A percentile compares a stretch with the other conserved stretches of the same genome.
phyloP scores from a whole-genome alignment of 306 rosid genomes.

The Rubus idaeus region DNA sequence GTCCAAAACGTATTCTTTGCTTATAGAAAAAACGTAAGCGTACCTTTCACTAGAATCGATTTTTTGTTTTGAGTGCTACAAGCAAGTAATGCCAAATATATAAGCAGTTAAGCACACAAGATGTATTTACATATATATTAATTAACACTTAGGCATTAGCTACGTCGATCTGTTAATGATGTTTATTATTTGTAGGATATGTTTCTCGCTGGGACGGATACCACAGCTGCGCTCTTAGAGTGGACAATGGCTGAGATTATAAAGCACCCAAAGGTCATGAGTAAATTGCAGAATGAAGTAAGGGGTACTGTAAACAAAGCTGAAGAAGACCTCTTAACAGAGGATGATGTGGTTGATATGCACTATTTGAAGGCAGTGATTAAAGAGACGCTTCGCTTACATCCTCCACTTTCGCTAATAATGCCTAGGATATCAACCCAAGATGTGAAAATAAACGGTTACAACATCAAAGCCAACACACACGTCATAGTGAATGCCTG shows the following conservation, averaged over 20 bases:
- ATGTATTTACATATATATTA: too few relatives aligned
- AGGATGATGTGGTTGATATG: slow-evolving; percentile 40
- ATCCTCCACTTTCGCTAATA: slow-evolving; percentile 40
- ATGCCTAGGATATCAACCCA: slow-evolving; percentile 31
- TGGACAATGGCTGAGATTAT: slow-evolving; percentile 51
- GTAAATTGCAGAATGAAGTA: slow-evolving; percentile 22
- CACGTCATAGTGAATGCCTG: slow-evolving; percentile 35
- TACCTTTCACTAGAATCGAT: too few relatives aligned
- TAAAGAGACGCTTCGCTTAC: slow-evolving; percentile 34
- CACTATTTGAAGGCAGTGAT: slow-evolving; percentile 44
- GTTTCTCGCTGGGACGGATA: slow-evolving; percentile 53
- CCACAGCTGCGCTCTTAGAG: slow-evolving; percentile 32
- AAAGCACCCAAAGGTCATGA: slow-evolving; percentile 34
- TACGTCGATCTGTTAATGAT: too few relatives aligned
- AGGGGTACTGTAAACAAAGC: not conserved
- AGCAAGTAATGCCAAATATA: too few relatives aligned
- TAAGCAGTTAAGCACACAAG: too few relatives aligned
- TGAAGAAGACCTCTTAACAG: slow-evolving; percentile 19
- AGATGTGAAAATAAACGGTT: slow-evolving; percentile 15
- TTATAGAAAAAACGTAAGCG: too few relatives aligned
- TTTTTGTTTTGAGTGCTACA: too few relatives aligned
- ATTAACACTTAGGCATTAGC: too few relatives aligned
- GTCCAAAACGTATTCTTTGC: too few relatives aligned
- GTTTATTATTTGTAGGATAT: slow-evolving; percentile 19
- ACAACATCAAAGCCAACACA: slow-evolving; percentile 8